phyloP scores from a whole-genome alignment of 2,329 filamentous ascomycete genomes.

The Tolypocladium album region DNA sequence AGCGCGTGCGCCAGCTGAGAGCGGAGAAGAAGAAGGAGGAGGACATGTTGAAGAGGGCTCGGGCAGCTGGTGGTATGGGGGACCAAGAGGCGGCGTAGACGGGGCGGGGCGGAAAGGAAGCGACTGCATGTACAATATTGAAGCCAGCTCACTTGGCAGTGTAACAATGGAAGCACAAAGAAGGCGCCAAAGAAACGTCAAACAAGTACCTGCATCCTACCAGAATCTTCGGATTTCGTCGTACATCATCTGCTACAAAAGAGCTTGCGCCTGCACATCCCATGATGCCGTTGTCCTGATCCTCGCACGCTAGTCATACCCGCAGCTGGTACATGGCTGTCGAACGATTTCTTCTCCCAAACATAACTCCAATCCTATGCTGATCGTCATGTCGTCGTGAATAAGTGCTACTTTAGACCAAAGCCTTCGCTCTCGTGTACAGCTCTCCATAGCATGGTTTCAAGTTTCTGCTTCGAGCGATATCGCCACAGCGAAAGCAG shows the following conservation, averaged over 20 bases:
- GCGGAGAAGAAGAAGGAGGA: slow-evolving; percentile 52
- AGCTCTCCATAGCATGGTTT: slow-evolving; percentile 68
- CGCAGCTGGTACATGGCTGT: not conserved
- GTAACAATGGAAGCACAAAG: not conserved
- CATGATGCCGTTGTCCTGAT: not conserved
- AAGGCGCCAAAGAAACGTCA: not conserved
- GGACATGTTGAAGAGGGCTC: slow-evolving; percentile 32
- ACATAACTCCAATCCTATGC: not conserved
- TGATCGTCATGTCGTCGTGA: slow-evolving; percentile 9
- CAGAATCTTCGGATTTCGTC: not conserved
- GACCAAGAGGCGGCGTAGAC: slow-evolving; percentile 20
- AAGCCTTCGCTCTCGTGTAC: slow-evolving; percentile 90
- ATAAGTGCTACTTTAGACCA: slow-evolving; percentile 57
- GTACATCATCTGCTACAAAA: not conserved
- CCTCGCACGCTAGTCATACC: not conserved
- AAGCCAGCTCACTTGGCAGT: not conserved
- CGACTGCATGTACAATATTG: not conserved
- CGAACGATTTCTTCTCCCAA: not conserved
- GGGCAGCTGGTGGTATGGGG: slow-evolving; percentile 24
- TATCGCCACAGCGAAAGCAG: slow-evolving; percentile 70
- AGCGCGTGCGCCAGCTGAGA: slow-evolving; percentile 38
- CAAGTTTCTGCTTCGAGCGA: slow-evolving; percentile 52
- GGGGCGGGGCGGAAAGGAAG: not conserved
- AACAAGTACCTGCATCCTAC: not conserved
- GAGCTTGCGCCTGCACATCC: not conserved